Conservation (phyloP, 2,329 filamentous ascomycete genomes). For the Aspergillus ustus region DNA sequence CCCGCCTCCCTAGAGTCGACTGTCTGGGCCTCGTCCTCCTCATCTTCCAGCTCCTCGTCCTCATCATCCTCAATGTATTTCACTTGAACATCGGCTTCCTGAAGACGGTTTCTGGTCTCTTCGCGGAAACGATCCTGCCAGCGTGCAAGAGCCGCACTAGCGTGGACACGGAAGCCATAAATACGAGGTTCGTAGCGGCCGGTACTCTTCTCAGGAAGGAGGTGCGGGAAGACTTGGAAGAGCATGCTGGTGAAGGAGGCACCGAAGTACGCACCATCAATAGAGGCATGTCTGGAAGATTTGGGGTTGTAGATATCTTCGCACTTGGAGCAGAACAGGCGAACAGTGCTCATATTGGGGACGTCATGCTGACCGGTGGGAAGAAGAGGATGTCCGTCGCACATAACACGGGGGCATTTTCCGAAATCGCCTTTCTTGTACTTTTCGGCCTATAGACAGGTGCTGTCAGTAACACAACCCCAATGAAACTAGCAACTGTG, state of each 20-base stretch:
- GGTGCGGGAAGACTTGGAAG: constrained; percentile 93
- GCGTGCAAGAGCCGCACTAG: constrained; percentile 80
- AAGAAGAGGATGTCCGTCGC: constrained; percentile 87
- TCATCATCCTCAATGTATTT: constrained; percentile 75
- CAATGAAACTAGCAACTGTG: not conserved
- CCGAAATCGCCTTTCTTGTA: constrained; percentile 98
- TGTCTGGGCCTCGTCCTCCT: constrained; percentile 41
- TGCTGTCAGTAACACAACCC: constrained; percentile 12
- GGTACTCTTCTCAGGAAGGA: constrained; percentile 83
- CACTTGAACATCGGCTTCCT: constrained; percentile 71
- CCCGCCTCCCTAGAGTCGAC: constrained; percentile 28
- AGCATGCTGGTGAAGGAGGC: constrained; percentile 99
- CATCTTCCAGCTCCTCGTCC: constrained; percentile 55
- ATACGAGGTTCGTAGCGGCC: constrained; percentile 87
- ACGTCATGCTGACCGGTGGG: constrained; percentile 94
- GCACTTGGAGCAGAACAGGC: constrained; percentile 95
- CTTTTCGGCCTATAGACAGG: constrained; percentile 79
- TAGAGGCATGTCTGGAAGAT: constrained; percentile 89
- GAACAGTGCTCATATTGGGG: constrained; percentile 85
- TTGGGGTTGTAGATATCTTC: constrained; percentile 99
- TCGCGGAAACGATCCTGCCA: constrained; percentile 87
- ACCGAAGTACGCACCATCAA: constrained; percentile 97
- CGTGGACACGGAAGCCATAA: constrained; percentile 96
- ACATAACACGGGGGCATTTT: constrained; percentile 96
- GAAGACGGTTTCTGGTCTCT: constrained; percentile 78